phyloP scores from a whole-genome alignment of 2,329 filamentous ascomycete genomes.

The Colletotrichum sp. region DNA sequence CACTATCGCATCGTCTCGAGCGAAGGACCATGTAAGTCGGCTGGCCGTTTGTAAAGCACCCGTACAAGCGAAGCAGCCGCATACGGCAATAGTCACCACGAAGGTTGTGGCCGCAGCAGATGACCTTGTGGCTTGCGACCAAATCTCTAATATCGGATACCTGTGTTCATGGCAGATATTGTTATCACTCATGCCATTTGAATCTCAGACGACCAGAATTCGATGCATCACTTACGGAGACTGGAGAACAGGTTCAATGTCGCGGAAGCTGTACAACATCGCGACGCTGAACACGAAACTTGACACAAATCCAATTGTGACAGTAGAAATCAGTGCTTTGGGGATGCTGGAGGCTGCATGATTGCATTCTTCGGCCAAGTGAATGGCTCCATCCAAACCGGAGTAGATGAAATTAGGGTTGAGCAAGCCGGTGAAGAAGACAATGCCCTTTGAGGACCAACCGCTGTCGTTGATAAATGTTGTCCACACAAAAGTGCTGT shows the following conservation, averaged over 20 bases:
- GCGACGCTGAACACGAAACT: conserved; percentile 33
- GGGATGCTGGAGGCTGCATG: conserved; percentile 34
- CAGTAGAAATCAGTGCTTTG: conserved; percentile 33
- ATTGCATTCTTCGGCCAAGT: conserved; percentile 41
- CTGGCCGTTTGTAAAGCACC: conserved; percentile 11
- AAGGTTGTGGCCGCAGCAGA: neutral
- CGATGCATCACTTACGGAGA: neutral
- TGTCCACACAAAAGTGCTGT: conserved; percentile 30
- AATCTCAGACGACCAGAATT: fast-evolving
- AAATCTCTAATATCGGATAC: conserved; percentile 7
- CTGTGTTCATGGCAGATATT: fast-evolving
- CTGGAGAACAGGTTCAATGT: conserved; percentile 19
- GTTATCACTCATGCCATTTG: fast-evolving
- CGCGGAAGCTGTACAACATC: conserved; percentile 28
- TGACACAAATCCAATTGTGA: conserved; percentile 37
- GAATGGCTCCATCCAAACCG: conserved; percentile 39
- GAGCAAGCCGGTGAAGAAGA: conserved; percentile 43
- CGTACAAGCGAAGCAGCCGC: conserved; percentile 13
- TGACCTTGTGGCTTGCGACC: neutral
- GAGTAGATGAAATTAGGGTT: conserved; percentile 42
- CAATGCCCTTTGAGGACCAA: conserved; percentile 32
- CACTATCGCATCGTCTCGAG: conserved; percentile 6
- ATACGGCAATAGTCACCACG: neutral
- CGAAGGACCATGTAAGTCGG: conserved; percentile 14
- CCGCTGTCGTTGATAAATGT: conserved; percentile 32